A percentile compares a stretch with the other conserved stretches of the same genome.
Conservation (phyloP, 441 rosid species). For the Croton laevigatus region DNA sequence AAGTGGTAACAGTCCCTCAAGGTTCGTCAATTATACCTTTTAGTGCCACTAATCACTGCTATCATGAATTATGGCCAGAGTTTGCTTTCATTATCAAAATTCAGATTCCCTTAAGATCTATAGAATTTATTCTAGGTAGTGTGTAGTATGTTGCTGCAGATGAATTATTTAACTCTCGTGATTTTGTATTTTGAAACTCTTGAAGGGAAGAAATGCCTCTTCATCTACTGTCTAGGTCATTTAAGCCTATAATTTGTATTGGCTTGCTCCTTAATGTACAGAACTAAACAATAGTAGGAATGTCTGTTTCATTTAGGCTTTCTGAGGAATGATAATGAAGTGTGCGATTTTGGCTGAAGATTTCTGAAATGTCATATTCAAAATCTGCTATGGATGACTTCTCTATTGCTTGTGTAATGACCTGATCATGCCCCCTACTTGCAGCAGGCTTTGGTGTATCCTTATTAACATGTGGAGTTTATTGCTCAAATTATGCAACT, state of each 20-base stretch:
- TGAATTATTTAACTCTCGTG: not conserved
- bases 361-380: not conserved
- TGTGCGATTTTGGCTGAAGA: not conserved
- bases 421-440: too few relatives aligned
- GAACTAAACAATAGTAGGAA: not conserved
- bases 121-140: conserved; percentile 3
- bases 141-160: conserved; percentile 16
- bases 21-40: conserved; percentile 5
- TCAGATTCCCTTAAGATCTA: conserved; percentile 15
- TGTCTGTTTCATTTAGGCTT: not conserved
- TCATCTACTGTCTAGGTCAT: not conserved
- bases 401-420: too few relatives aligned
- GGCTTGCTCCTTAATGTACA: conserved; percentile 16
- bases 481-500: too few relatives aligned
- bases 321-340: not conserved
- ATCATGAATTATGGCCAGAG: not conserved
- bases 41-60: conserved; percentile 4
- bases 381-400: not conserved
- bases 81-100: conserved; percentile 7
- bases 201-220: conserved; percentile 5
- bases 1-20: not conserved
- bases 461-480: too few relatives aligned
- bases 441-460: too few relatives aligned
- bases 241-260: conserved; percentile 7
- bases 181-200: conserved; percentile 1